Base-by-base conservation (phyloP, 208 protist genomes). In the Leishmania guyanensis region DNA sequence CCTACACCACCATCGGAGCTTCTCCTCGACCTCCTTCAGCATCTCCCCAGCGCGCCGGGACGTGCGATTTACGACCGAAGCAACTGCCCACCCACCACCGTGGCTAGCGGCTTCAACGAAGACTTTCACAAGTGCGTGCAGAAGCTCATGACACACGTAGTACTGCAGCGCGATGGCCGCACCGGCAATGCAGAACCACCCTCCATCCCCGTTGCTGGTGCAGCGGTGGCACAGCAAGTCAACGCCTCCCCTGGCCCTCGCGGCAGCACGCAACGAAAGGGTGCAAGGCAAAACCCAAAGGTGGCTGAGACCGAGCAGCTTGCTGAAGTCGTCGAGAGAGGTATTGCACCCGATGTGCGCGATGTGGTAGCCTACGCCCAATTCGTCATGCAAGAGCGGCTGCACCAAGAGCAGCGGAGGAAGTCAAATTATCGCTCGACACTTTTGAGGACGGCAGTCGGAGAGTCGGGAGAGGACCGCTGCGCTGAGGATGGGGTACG, bases 61-160 rank as follows among this genome's bases (percentile, higher is more conserved):
- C 84, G 84, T 33, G 92, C 84, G 5, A 86, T 93, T 46, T 92
- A 95, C 84, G 86, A 91, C 75, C 82, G 83, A 48, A 75, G 74
- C 62, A 66, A 62, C 51, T 94, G 90, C 70, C 92, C 92, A 8
- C 48, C 72, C 12, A 90, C 89, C 53, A 46, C 73, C 22, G 64
- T 29, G 22, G 58, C 60, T 33, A 87, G 91, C 39, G 92, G 91
- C 16, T 92, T 95, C 83, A 83, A 72, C 22, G 72, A 83, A 46
- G 26, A 54, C 9, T 84, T 88, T 65, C 82, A 85, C 70, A 48
- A 75, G 14, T 69, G 73, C 6, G 83, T 92, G 8, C 91, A 94
- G 77, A 33, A 75, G 33, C 60, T 74, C 74, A 84, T 90, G 82
- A 94, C 88, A n/a, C 65, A 77, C 10, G 80, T 76, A 0, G 88